Evolutionary conservation across 129 eudicot species (phyloP).

Genomic region (Kitagawia praeruptora): DNA sequence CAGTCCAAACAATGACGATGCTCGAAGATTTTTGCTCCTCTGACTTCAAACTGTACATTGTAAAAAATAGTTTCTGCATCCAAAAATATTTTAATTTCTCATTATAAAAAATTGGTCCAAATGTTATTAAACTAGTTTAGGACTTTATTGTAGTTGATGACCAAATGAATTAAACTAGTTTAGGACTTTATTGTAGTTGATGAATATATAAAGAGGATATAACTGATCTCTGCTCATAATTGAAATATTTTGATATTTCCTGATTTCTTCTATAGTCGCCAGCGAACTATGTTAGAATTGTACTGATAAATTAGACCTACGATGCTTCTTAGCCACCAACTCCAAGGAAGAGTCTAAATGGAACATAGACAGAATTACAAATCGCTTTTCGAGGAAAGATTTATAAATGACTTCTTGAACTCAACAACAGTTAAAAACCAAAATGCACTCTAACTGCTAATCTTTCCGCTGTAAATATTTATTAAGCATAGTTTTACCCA

Average conservation of each 20-base stretch:
- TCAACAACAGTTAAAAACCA: not conserved
- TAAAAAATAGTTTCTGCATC: not conserved
- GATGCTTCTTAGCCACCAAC: not conserved
- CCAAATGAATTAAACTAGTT: not conserved
- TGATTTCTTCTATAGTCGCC: not conserved
- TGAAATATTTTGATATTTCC: not conserved
- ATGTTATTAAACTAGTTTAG: not conserved
- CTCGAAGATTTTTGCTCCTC: not conserved
- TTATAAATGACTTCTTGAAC: not conserved
- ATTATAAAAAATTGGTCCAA: not conserved
- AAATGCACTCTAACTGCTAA: not conserved
- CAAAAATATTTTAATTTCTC: not conserved
- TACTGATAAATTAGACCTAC: not conserved
- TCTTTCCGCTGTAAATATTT: not conserved
- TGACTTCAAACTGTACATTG: not conserved
- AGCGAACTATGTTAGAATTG: not conserved
- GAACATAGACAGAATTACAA: not conserved
- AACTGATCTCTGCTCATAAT: not conserved
- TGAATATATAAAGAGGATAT: not conserved
- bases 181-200: not conserved
- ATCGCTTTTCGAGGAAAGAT: not conserved
- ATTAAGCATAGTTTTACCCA: not conserved
- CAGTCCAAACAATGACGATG: not conserved
- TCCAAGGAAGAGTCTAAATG: not conserved
- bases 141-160: not conserved